Base-by-base conservation (phyloP, 2,329 filamentous ascomycete species). In the Cladosporium sp. region DNA sequence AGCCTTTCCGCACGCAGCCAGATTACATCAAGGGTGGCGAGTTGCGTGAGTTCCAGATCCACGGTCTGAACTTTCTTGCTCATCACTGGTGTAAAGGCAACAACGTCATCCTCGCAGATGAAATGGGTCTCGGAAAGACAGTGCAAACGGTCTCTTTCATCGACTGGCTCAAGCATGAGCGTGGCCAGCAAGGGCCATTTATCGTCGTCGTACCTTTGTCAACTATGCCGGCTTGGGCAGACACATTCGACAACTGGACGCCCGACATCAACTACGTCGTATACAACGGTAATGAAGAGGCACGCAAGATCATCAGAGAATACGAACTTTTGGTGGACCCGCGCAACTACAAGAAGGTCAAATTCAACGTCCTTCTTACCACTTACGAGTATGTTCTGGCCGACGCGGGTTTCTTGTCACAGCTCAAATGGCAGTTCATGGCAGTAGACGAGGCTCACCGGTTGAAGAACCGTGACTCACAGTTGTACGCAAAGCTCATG, bases 71-170 rank as follows among this genome's bases (percentile, higher is more conserved):
- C 72, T 98, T 96, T 69, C 76, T 98, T 55, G 88, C 88, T 39
- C 89, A 95, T 70, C 95, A 97, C 69, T 98, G 94, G 94, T 88
- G 87, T 47, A 85, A 86, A 62, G 84, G 83, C 49, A 93, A 93
- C 68, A 98, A 97, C 61, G 93, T 97, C 63, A 96, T 98, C 60
- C 79, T 98, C 47, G 93, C 93, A 42, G 93, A 98, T 66, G 93
- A 98, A 71, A 98, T 98, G 93, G 93, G 93, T 61, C 78, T 98
- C 12, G 93, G 93, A 22, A 98, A 98, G 73, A 98, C 93, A 0
- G 93, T 98, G 0, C 93, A 98, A 71, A 96, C 92, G 0, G 91
- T 98, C 22, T 84, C 92, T 0, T 97, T 97, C 67, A 85, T 98
- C 68, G 96, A 92, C 66, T 98, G 93, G 92, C 78, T 98, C 53